Percentiles rank a stretch among this genome's conserved stretches.
Conservation (phyloP, 2,329 filamentous ascomycete species). For the Epicoccum nigrum region DNA sequence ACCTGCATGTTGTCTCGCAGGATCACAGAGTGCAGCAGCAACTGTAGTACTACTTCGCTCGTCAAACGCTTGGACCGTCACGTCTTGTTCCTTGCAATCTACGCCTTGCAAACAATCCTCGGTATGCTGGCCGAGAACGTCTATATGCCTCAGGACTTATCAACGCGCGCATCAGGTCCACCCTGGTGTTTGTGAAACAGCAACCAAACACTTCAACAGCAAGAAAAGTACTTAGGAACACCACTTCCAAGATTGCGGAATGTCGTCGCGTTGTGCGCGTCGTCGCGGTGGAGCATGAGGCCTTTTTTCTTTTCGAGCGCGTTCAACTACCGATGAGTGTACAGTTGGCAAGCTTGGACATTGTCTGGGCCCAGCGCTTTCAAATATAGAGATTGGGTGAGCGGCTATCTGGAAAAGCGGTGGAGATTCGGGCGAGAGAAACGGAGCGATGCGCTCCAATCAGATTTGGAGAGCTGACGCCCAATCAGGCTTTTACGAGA, state of each 20-base stretch:
- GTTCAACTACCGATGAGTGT: neutral
- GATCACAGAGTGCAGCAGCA: slow-evolving; percentile 5
- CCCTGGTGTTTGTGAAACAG: slow-evolving; percentile 3
- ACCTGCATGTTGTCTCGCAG: neutral
- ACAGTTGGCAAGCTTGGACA: slow-evolving; percentile 9
- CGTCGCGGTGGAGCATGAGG: neutral
- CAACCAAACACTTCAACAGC: slow-evolving; percentile 5
- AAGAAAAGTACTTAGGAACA: neutral
- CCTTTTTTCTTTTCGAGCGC: neutral
- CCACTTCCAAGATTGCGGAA: neutral
- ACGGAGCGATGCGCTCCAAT: slow-evolving; percentile 35
- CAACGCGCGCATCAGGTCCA: slow-evolving; percentile 1
- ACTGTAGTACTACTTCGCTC: slow-evolving; percentile 9
- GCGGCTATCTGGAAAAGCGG: slow-evolving; percentile 32
- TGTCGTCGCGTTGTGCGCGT: neutral
- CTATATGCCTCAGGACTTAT: slow-evolving; percentile 18
- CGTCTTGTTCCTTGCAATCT: slow-evolving; percentile 15
- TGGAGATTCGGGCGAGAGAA: slow-evolving; percentile 6
- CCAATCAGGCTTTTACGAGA: slow-evolving; percentile 29
- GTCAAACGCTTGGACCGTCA: slow-evolving; percentile 18
- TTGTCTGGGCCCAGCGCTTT: slow-evolving; percentile 18
- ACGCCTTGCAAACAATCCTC: neutral
- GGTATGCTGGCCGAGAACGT: slow-evolving; percentile 13
- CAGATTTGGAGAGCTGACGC: slow-evolving; percentile 20
- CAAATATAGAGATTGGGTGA: slow-evolving; percentile 33